Base-by-base conservation (phyloP, 148 eudicot species). In the Chenopodium suecicum region DNA sequence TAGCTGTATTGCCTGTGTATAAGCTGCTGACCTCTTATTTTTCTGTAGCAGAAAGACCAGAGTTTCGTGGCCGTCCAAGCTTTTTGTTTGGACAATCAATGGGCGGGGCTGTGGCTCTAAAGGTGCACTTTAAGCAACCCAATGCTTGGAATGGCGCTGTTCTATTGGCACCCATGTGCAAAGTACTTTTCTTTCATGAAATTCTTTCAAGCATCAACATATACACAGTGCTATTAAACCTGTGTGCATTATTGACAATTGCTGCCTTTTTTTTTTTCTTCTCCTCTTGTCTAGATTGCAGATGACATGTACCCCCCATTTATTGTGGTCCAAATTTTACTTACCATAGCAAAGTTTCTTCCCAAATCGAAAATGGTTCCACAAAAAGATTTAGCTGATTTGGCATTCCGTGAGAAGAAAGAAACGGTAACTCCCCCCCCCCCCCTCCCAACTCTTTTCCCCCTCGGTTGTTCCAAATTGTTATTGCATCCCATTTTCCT, bases 121-220 rank as follows among this genome's bases (percentile, higher is more conserved):
- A 94, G 88, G 80, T 92, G 79, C 98, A 96, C 83, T 87, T 94
- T 73, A 96, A 92, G 87, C 95, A 96, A 77, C 95, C 99, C 10
- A 73, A 89, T 69, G 86, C 94, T 16, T 96, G 99, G 99, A 83
- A 82, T 73, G 99, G 99, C 73, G 97, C 98, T 25, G 73, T 96
- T 87, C 97, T 96, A 66, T 88, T 90, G 76, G 99, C 99, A 64
- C 99, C 99, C 50, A 96, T 96, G 99, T 96, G 98, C 89, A 96
- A 96, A 83, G 99, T 96, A 92, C 70, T 62, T 32, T 20, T 67
- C 76, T 81, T 62, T 62, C 67, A 41, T 82, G 69, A 25, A 68
- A 84, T 63, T 56, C 44, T 7, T 54, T 25, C 63, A 16, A 37
- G 63, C 14, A 13, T 9, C 66, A 32, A 4, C 52, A 23, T 60